Evolutionary conservation across 345 rosid genomes (phyloP).

Genomic region (Crucihimalaya himalaica): DNA sequence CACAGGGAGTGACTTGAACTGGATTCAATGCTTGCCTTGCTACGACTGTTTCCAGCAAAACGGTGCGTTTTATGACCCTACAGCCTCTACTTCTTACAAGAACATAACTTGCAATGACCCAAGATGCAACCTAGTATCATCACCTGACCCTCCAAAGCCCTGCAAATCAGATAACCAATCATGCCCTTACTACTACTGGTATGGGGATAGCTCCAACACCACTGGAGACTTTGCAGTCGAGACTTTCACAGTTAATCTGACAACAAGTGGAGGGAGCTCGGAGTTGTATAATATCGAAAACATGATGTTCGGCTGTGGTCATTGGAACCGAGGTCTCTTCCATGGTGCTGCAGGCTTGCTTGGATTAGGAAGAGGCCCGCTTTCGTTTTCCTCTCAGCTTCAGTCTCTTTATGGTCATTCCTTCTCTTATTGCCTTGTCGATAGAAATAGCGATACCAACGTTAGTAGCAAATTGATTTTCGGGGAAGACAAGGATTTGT

Average conservation of each 20-base stretch:
- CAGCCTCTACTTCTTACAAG: conserved; percentile 59
- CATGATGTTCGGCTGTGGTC: conserved; percentile 92
- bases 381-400: conserved; percentile 85
- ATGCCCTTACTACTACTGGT: conserved; percentile 89
- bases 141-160: conserved; percentile 72
- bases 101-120: conserved; percentile 68
- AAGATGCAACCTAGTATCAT: conserved; percentile 66
- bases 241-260: conserved; percentile 78
- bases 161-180: conserved; percentile 60
- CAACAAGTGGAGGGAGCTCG: conserved; percentile 48
- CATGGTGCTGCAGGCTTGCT: conserved; percentile 84
- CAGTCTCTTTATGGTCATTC: conserved; percentile 77
- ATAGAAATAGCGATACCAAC: conserved; percentile 60
- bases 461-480: conserved; percentile 83
- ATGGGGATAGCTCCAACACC: conserved; percentile 86
- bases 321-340: conserved; percentile 85
- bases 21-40: conserved; percentile 93
- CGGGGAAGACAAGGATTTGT: conserved; percentile 67
- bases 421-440: conserved; percentile 87
- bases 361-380: conserved; percentile 89
- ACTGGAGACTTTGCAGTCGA: conserved; percentile 84
- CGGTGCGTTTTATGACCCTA: conserved; percentile 73
- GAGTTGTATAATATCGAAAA: conserved; percentile 59
- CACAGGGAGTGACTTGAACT: conserved; percentile 94
- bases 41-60: conserved; percentile 85